These are phyloP conservation scores for Sugiyamaella xylanicola DNA, from an alignment of 1,139 yeast species.

Conservation along the genomic window DNA sequence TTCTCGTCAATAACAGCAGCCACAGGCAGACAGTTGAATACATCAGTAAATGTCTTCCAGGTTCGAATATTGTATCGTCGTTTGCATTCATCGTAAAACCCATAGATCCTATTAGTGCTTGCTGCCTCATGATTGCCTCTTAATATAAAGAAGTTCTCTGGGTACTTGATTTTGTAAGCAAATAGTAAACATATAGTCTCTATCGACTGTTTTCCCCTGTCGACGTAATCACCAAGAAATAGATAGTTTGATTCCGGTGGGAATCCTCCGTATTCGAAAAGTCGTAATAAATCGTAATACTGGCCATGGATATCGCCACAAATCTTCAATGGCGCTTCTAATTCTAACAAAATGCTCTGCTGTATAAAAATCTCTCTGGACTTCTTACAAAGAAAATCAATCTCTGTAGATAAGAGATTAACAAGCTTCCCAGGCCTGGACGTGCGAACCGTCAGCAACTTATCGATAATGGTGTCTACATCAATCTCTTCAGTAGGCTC, in stretches of 20 bases:
- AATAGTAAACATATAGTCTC: constrained; percentile 90
- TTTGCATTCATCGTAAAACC: constrained; percentile 94
- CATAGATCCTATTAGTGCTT: constrained; percentile 93
- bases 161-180: constrained; percentile 96
- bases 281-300: constrained; percentile 89
- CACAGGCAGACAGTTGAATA: constrained; percentile 96
- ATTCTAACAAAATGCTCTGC: constrained; percentile 91
- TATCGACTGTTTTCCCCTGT: constrained; percentile 95
- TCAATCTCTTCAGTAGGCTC: constrained; percentile 65
- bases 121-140: constrained; percentile 99
- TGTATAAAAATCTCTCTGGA: constrained; percentile 97
- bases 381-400: constrained; percentile 91
- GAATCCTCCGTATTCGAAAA: constrained; percentile 97
- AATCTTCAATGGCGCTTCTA: constrained; percentile 90
- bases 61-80: constrained; percentile 95
- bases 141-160: constrained; percentile 91
- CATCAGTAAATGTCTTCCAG: constrained; percentile 97
- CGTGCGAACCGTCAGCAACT: constrained; percentile 95
- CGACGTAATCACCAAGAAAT: constrained; percentile 95
- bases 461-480: constrained; percentile 94
- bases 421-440: constrained; percentile 98
- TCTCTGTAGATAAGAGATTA: constrained; percentile 88
- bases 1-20: constrained; percentile 98
- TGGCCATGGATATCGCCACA: constrained; percentile 98
- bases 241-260: constrained; percentile 91